Evolutionary conservation across 345 rosid genomes (phyloP).

Genomic region (Acer saccharum): DNA sequence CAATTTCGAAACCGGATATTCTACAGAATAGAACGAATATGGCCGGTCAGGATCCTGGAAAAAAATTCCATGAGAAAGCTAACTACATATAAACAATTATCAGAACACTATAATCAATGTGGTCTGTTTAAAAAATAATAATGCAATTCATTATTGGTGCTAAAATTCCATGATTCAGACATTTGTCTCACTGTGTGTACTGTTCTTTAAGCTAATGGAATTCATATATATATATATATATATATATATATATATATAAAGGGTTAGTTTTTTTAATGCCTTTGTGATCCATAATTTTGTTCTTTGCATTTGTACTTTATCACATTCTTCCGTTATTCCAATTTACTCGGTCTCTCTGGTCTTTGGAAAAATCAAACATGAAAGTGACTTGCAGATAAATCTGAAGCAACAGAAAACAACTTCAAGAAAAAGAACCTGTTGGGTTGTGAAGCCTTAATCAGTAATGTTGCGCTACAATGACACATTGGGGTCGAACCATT

Average conservation of each 20-base stretch:
- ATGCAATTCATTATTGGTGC: not conserved
- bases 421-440: not conserved
- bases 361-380: constrained; percentile 21
- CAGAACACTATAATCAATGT: not conserved
- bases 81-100: not conserved
- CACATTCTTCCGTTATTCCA: not conserved
- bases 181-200: not conserved
- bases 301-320: constrained; percentile 14
- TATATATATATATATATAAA: not conserved
- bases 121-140: not conserved
- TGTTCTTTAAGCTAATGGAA: constrained; percentile 4
- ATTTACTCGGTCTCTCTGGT: not conserved
- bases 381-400: constrained; percentile 2
- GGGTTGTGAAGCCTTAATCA: too few species aligned
- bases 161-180: not conserved
- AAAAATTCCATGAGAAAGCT: not conserved
- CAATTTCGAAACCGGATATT: not conserved
- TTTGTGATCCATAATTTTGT: constrained; percentile 12
- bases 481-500: too few species aligned
- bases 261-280: not conserved
- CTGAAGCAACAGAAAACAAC: not conserved
- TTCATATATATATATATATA: not conserved
- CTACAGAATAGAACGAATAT: not conserved
- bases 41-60: not conserved
- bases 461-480: too few species aligned